Evolutionary conservation across 1,139 yeast species (phyloP).

Genomic region (Debaryomyces subglobosus): DNA sequence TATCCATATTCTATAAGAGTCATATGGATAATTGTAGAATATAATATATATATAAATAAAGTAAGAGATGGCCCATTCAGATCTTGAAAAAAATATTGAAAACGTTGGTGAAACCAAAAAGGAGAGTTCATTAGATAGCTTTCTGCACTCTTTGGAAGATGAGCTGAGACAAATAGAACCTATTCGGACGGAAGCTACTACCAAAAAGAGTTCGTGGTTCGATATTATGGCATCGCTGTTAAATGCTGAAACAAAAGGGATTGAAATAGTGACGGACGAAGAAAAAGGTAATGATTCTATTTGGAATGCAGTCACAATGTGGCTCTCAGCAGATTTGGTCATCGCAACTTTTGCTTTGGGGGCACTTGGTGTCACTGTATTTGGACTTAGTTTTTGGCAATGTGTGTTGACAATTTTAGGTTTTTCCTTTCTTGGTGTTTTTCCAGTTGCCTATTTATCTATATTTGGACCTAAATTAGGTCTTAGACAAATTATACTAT

Average conservation of each 20-base stretch:
- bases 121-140: slow-evolving; percentile 8
- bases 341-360: slow-evolving; percentile 84
- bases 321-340: slow-evolving; percentile 91
- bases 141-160: slow-evolving; percentile 2
- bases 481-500: slow-evolving; percentile 82
- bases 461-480: slow-evolving; percentile 85
- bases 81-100: not conserved
- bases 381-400: slow-evolving; percentile 65
- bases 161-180: not conserved
- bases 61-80: not conserved
- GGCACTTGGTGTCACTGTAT: slow-evolving; percentile 69
- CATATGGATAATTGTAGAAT: not conserved
- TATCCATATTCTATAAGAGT: not conserved
- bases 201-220: slow-evolving; percentile 2
- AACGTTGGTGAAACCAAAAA: slow-evolving; percentile 1
- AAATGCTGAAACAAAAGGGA: slow-evolving; percentile 68
- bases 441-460: slow-evolving; percentile 83
- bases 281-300: slow-evolving; percentile 65
- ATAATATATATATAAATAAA: not conserved
- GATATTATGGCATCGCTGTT: slow-evolving; percentile 15
- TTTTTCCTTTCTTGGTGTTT: slow-evolving; percentile 70
- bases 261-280: slow-evolving; percentile 68
- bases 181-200: not conserved
- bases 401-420: slow-evolving; percentile 64
- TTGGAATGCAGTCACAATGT: slow-evolving; percentile 80